Evolutionary conservation across 768 basidiomycete species (phyloP).

Genomic region (Tylopilus rubrobrunneus): DNA sequence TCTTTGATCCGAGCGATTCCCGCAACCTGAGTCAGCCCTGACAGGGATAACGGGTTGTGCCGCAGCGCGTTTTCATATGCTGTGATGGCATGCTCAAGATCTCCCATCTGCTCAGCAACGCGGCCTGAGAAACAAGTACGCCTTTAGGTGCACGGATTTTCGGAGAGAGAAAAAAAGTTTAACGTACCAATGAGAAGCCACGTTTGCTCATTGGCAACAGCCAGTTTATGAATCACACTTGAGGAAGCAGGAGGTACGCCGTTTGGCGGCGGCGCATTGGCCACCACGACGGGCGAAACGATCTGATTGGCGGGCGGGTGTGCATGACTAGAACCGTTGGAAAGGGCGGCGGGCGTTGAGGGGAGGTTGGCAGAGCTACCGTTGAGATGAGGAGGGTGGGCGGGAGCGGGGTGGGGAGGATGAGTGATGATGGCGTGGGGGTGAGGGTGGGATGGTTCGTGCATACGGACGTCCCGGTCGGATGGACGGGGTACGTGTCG

Average conservation of each 20-base stretch:
- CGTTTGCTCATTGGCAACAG: constrained; percentile 87
- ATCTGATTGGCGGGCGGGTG: constrained; percentile 34
- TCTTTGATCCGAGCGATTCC: constrained; percentile 97
- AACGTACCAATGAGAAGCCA: constrained; percentile 85
- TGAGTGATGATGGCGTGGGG: constrained; percentile 41
- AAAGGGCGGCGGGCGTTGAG: constrained; percentile 39
- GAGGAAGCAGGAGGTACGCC: constrained; percentile 25
- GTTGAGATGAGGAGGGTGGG: constrained; percentile 48
- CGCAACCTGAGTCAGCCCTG: constrained; percentile 90
- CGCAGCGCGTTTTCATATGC: constrained; percentile 95
- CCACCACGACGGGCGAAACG: constrained; percentile 47
- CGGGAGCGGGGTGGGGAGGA: constrained; percentile 32
- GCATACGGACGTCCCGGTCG: constrained; percentile 61
- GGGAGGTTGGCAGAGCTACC: constrained; percentile 43
- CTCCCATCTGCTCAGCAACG: constrained; percentile 93
- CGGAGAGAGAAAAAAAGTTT: constrained; percentile 1
- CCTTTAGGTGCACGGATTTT: constrained; percentile 11
- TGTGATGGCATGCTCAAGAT: constrained; percentile 86
- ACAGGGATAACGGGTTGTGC: constrained; percentile 89
- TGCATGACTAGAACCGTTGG: constrained; percentile 41
- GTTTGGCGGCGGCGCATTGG: constrained; percentile 27
- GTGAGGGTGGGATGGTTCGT: constrained; percentile 48
- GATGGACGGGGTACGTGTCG: constrained; percentile 58
- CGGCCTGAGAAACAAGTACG: constrained; percentile 56
- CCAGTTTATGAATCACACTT: constrained; percentile 69